A percentile compares a stretch with the other conserved stretches of the same genome.
Evolutionary conservation across 164 flowering plant species (phyloP).

Genomic region (Vitis vinifera): DNA sequence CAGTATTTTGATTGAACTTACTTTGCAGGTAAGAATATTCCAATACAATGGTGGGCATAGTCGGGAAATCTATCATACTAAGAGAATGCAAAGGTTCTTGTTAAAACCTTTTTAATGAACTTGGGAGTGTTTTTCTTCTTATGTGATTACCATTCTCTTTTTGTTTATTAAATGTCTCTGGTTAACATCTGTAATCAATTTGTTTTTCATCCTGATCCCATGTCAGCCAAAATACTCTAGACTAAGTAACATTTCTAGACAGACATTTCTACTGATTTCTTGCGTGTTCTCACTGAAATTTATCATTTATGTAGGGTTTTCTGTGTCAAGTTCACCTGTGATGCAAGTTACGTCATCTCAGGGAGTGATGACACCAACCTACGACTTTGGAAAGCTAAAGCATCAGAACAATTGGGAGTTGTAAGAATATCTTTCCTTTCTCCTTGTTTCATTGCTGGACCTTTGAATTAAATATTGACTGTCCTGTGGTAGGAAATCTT

Average conservation of each 20-base stretch:
- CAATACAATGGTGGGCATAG: constrained; percentile 92
- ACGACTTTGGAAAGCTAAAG: constrained; percentile 96
- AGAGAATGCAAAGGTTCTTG: constrained; percentile 94
- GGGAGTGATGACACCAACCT: constrained; percentile 98
- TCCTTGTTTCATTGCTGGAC: background rate
- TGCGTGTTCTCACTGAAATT: background rate
- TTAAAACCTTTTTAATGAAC: background rate
- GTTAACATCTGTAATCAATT: too few species aligned
- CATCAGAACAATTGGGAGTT: constrained; percentile 96
- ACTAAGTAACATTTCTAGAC: too few species aligned
- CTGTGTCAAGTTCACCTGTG: constrained; percentile 79
- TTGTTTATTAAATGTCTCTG: background rate
- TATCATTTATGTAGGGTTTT: constrained; percentile 63
- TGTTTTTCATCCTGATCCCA: too few species aligned
- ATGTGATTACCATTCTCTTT: background rate
- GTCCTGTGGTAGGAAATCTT: background rate
- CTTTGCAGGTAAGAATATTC: constrained; percentile 81
- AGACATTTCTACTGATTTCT: too few species aligned
- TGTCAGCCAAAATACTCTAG: too few species aligned
- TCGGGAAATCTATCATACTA: constrained; percentile 89
- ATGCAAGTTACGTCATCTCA: constrained; percentile 77
- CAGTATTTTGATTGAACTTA: constrained; percentile 6
- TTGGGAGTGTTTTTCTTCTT: background rate
- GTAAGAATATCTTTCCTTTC: constrained; percentile 47
- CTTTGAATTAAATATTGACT: background rate